phyloP scores from a whole-genome alignment of 257 asterid species.

The Asclepias syriaca region DNA sequence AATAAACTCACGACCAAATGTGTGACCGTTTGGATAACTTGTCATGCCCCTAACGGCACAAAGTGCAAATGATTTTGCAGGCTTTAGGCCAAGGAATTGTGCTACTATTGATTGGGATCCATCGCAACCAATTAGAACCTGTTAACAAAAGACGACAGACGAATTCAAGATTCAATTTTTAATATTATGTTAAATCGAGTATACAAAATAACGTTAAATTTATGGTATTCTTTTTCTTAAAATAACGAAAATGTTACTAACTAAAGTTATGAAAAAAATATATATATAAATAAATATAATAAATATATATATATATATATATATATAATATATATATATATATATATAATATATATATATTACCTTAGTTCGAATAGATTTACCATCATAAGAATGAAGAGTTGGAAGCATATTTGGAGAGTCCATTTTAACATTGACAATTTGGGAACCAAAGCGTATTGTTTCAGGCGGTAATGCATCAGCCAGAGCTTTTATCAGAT shows the following conservation, averaged over 20 bases:
- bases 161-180: too few relatives aligned
- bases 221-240: not conserved
- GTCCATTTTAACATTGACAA: constrained; percentile 19
- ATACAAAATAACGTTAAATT: too few relatives aligned
- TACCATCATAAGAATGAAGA: constrained; percentile 24
- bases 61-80: constrained; percentile 16
- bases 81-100: constrained; percentile 26
- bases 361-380: constrained; percentile 25
- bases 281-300: too few relatives aligned
- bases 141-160: not conserved
- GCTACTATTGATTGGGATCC: constrained; percentile 35
- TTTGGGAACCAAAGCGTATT: constrained; percentile 24
- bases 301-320: too few relatives aligned
- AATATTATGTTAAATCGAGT: too few relatives aligned
- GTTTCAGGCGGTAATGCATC: constrained; percentile 31
- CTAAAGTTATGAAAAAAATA: not conserved
- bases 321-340: too few relatives aligned
- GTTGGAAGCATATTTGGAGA: constrained; percentile 21
- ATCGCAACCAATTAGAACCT: constrained; percentile 40
- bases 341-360: too few relatives aligned
- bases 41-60: constrained; percentile 30
- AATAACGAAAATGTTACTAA: not conserved
- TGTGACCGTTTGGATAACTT: constrained; percentile 28
- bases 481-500: constrained; percentile 30
- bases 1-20: constrained; percentile 18